Percentiles rank a stretch among this genome's conserved stretches.
Evolutionary conservation across 2,329 filamentous ascomycete genomes (phyloP).

Genomic region (Aspergillus tanneri): DNA sequence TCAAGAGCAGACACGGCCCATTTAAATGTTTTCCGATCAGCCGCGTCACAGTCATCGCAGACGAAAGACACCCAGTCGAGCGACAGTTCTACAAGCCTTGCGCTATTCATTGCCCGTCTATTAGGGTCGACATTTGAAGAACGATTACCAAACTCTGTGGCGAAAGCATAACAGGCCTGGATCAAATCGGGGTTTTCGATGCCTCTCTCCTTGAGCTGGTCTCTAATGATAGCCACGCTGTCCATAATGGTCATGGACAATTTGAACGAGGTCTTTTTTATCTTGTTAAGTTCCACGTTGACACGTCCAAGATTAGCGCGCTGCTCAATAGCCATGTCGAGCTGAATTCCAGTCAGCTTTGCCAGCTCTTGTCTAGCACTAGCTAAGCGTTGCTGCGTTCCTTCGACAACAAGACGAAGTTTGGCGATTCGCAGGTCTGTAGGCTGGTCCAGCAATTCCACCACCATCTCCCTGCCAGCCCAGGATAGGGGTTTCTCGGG

Average conservation of each 20-base stretch:
- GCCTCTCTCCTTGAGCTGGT: conserved; percentile 67
- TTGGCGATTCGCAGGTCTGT: conserved; percentile 85
- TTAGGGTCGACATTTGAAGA: conserved; percentile 95
- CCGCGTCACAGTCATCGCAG: conserved; percentile 91
- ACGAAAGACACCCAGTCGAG: conserved; percentile 98
- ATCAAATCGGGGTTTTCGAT: conserved; percentile 93
- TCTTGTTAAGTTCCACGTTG: conserved; percentile 85
- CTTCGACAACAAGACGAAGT: conserved; percentile 82
- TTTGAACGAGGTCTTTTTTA: conserved; percentile 93
- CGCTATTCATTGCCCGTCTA: conserved; percentile 91
- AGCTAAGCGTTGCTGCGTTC: conserved; percentile 73
- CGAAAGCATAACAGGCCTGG: conserved; percentile 96
- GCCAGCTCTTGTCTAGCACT: conserved; percentile 77
- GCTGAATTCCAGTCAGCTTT: conserved; percentile 74
- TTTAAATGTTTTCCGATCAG: conserved; percentile 91
- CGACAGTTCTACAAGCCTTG: conserved; percentile 88
- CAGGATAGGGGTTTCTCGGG: conserved; percentile 77
- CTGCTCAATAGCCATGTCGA: conserved; percentile 88
- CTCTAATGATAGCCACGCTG: conserved; percentile 88
- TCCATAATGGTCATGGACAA: conserved; percentile 98
- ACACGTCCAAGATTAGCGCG: conserved; percentile 91
- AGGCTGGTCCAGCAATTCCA: conserved; percentile 71
- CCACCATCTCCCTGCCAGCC: conserved; percentile 73
- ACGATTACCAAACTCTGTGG: conserved; percentile 96
- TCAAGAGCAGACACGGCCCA: conserved; percentile 96